These are phyloP conservation scores for Bipolaris bicolor DNA, from an alignment of 2,329 filamentous ascomycete genomes.

Conservation along the genomic window DNA sequence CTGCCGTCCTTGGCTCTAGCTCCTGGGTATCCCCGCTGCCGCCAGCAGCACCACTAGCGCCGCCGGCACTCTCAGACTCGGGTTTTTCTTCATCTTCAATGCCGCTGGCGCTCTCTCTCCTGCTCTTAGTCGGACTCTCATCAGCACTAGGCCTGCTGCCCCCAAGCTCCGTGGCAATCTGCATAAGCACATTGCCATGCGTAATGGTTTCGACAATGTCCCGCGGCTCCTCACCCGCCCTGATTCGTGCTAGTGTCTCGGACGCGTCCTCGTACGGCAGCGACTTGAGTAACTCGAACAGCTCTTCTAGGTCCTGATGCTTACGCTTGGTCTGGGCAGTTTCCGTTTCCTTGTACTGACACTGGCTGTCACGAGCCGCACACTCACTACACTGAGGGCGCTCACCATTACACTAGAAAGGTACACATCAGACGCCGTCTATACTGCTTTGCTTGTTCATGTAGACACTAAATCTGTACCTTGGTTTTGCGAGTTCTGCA, in stretches of 20 bases:
- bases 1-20: background rate
- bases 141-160: background rate
- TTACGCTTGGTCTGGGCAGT: slow-evolving; percentile 20
- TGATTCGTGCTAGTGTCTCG: slow-evolving; percentile 18
- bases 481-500: slow-evolving; percentile 29
- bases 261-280: slow-evolving; percentile 18
- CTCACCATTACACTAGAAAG: slow-evolving; percentile 23
- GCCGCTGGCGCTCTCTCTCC: background rate
- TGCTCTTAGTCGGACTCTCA: background rate
- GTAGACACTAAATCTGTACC: slow-evolving; percentile 11
- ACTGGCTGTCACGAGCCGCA: slow-evolving; percentile 15
- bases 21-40: background rate
- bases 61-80: background rate
- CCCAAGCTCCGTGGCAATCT: slow-evolving; percentile 13
- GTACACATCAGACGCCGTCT: slow-evolving; percentile 2
- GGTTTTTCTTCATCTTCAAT: background rate
- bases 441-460: background rate
- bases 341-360: slow-evolving; percentile 26
- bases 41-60: background rate
- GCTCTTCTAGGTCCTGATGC: slow-evolving; percentile 21
- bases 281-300: slow-evolving; percentile 22
- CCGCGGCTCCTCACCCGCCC: slow-evolving; percentile 22
- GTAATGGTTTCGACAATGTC: slow-evolving; percentile 23
- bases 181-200: slow-evolving; percentile 25
- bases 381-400: slow-evolving; percentile 27